Evolutionary conservation across 495 filamentous ascomycete genomes (phyloP).

Genomic region (Lepraria neglecta): DNA sequence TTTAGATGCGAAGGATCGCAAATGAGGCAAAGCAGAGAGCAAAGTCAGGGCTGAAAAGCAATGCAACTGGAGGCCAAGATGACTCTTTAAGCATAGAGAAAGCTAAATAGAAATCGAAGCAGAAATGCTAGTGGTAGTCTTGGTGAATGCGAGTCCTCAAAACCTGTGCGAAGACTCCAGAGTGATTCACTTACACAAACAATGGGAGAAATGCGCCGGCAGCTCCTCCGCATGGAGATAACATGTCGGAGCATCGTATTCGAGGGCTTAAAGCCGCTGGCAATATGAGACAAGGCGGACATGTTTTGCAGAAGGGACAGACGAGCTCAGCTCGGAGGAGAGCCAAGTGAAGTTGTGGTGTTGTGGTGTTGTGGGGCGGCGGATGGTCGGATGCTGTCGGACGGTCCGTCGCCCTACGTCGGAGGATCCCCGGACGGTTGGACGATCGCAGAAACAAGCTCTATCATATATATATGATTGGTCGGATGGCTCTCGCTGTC

Average conservation of each 20-base stretch:
- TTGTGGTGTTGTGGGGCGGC: not conserved
- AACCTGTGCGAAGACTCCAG: not conserved
- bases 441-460: not conserved
- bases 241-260: not conserved
- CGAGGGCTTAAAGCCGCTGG: not conserved
- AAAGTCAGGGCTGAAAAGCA: conserved; percentile 5
- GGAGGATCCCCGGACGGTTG: not conserved
- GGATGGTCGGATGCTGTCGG: not conserved
- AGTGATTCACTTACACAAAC: not conserved
- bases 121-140: not conserved
- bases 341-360: not conserved
- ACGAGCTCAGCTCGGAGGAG: not conserved
- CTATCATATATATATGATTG: conserved; percentile 7
- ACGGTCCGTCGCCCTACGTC: conserved; percentile 4
- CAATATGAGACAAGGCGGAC: not conserved
- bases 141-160: not conserved
- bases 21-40: not conserved
- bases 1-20: not conserved
- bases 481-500: not conserved
- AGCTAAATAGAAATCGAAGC: not conserved
- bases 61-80: not conserved
- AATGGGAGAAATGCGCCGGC: not conserved
- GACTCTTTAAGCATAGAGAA: not conserved
- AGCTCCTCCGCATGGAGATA: not conserved
- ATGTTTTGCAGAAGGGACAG: not conserved